phyloP scores from a whole-genome alignment of 2,329 filamentous ascomycete genomes.

The Fusarium chaquense region DNA sequence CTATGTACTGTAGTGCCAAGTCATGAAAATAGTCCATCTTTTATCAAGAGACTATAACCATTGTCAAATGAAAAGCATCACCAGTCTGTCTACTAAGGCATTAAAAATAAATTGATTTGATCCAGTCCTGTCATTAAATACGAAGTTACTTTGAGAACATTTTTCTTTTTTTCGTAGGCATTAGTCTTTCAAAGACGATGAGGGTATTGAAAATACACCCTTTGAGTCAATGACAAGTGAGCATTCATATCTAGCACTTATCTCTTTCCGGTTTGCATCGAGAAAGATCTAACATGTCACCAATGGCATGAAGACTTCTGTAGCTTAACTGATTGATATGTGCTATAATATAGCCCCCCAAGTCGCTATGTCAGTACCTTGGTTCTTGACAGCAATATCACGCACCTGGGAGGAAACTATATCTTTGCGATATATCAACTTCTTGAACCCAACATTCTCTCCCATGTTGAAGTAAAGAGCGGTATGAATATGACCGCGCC shows the following conservation, averaged over 20 bases:
- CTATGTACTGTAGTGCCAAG: no score
- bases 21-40: no score
- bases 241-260: no score
- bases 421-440: background rate
- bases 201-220: background rate
- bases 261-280: background rate
- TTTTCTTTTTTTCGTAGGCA: no score
- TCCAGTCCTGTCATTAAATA: no score
- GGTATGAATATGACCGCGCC: background rate
- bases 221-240: background rate
- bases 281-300: background rate
- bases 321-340: background rate
- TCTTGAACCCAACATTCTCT: background rate
- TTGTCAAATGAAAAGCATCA: no score
- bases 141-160: no score
- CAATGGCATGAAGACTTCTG: background rate
- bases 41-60: no score
- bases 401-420: background rate
- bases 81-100: no score
- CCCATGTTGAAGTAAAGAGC: background rate
- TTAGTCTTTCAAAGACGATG: no score
- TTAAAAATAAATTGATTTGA: no score
- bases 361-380: background rate
- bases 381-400: background rate
- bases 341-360: background rate